Base-by-base conservation (phyloP, 2,329 filamentous ascomycete species). In the Colletotrichum brevisporum region DNA sequence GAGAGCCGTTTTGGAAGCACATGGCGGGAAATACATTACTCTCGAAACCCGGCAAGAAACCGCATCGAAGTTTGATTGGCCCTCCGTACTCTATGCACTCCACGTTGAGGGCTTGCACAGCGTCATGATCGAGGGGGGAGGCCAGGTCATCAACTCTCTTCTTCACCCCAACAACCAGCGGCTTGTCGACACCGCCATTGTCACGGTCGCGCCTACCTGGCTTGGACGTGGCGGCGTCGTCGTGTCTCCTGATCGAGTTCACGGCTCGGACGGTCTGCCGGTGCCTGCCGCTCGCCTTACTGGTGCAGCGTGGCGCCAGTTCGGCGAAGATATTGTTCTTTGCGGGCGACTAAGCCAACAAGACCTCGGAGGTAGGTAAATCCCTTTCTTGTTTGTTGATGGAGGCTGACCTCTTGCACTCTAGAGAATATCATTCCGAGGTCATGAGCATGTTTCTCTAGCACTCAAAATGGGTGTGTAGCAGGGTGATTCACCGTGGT, bases 71-170 rank as follows among this genome's bases (percentile, higher is more conserved):
- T 85, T 92, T 71, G 79, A 83, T 18, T 97, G 94, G 94, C 78
- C 79, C 12, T 84, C 85, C 48, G 86, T 97, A 16, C 80, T 97
- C 36, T 79, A 79, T 18, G 82, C 83, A 4, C 78, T 97, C n/a
- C 72, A 74, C 41, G 78, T 77, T 1, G 85, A 92, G 73, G 90
- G 90, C 1, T 82, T 97, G 52, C 79, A 81, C 60, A 97, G 94
- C 76, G 85, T 98, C 67, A 98, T 98, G 95, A 87, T 98, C 56
- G 95, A 98, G 79, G 95, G 95, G 0, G 95, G 95, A 12, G 95
- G 89, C 0, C 84, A 85, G 12, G 90, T 98, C 41, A 94, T 98
- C 77, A 97, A 96, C 77, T 89, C 92, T 45, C 81, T 98, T 18
- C 84, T 98, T n/a, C 84, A 87, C 47, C 84, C 88, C 2, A 82